Conservation (phyloP, 106 monocot genomes). For the Posidonia australis region DNA sequence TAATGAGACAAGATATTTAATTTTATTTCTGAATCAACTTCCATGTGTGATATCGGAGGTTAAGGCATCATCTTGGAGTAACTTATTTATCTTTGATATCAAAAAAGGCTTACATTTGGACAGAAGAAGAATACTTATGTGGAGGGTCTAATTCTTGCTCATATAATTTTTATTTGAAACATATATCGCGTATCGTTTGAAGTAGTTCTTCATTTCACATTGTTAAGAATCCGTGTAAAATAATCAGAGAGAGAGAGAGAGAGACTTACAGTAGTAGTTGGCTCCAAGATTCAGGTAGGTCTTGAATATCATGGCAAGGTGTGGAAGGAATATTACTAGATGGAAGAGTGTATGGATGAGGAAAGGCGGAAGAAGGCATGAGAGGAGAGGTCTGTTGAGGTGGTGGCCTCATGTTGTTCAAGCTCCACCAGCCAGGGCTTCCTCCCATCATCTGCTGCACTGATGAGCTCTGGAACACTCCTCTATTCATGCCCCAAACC, state of each 20-base stretch:
- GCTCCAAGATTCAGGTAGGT: constrained; percentile 59
- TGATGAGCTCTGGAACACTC: constrained; percentile 33
- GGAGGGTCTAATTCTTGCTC: no score
- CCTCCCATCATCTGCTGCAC: constrained; percentile 46
- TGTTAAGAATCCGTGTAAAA: no score
- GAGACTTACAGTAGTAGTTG: constrained; percentile 52
- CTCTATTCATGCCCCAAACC: constrained; percentile 33
- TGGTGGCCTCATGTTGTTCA: constrained; percentile 20
- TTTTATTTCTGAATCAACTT: no score
- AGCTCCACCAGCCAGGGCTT: constrained; percentile 30
- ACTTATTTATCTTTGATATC: no score
- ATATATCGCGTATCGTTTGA: no score
- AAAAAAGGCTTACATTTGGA: background rate
- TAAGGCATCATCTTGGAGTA: no score
- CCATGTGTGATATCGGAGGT: no score
- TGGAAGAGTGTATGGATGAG: constrained; percentile 18
- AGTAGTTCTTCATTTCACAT: background rate
- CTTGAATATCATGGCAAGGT: constrained; percentile 40
- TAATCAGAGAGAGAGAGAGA: no score
- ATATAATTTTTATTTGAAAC: no score
- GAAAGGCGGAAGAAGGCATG: constrained; percentile 11
- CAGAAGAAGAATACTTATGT: background rate
- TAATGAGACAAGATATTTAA: no score
- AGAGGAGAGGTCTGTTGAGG: constrained; percentile 17
- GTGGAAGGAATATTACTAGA: constrained; percentile 8